Base-by-base conservation (phyloP, 2,329 filamentous ascomycete genomes). In the Thelonectria discophora region DNA sequence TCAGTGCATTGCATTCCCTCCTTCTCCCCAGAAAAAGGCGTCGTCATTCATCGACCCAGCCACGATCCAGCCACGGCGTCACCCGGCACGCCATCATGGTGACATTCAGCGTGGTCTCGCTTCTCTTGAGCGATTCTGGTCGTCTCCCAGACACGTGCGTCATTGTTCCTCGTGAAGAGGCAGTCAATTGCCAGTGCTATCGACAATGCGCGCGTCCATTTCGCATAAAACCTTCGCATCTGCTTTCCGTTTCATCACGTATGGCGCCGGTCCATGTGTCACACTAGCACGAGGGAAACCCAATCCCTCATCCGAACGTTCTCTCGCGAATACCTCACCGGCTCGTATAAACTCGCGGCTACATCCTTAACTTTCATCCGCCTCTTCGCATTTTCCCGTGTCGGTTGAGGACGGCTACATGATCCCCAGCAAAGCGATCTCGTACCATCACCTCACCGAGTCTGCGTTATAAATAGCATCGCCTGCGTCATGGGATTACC, bases 11-110 rank as follows among this genome's bases (percentile, higher is more conserved):
- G 34, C 34, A 37, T 37, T 37, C 27, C 34, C 34, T 12, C 34
- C 34, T 37, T 37, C 34, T 37, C 12, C 34, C 10, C 5, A 37
- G 7, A 15, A 13, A 13, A 15, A 37, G 11, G 34, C 34, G 61
- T 53, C 56, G 65, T 52, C 34, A 58, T 56, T 60, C 45, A 59
- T 54, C 46, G 47, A 27, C 46, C 40, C 39, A 56, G 63, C 42
- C 65, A 60, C 40, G 39, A 65, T 65, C 37, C 48, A 67, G 58
- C 55, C 56, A 61, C 58, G 30, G 55, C 57, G 52, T 62, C 55
- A 57, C 47, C 17, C 42, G 49, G 55, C 34, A 32, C 45, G 15
- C 24, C 45, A 17, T 50, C 18, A 32, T 10, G 27, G 27, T 30
- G 27, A 30, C 27, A 30, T 30, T 30, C 8, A 10, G 8, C 27